A percentile compares a stretch with the other conserved stretches of the same genome.
These are phyloP conservation scores for Brettanomyces naardenensis DNA, from an alignment of 805 yeast species.

Conservation along the genomic window DNA sequence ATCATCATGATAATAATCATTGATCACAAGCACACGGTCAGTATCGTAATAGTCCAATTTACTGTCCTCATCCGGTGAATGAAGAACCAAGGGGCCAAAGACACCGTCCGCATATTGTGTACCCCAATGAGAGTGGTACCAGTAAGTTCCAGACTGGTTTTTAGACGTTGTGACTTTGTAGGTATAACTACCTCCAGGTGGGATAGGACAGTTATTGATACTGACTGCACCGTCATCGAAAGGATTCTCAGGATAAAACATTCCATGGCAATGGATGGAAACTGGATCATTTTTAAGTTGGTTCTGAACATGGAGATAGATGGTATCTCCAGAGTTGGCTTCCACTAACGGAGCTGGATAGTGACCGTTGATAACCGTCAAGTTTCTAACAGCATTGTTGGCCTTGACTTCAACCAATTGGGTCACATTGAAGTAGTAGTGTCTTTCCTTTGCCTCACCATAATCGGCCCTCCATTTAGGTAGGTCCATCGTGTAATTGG, in stretches of 20 bases:
- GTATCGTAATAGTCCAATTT: conserved; percentile 35
- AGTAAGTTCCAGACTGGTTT: conserved; percentile 16
- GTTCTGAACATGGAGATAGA: conserved; percentile 13
- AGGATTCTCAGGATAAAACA: conserved; percentile 13
- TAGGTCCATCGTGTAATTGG: conserved; percentile 9
- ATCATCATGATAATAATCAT: conserved; percentile 43
- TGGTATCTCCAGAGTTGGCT: conserved; percentile 15
- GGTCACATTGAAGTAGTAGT: conserved; percentile 10
- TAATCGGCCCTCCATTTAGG: conserved; percentile 8
- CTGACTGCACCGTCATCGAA: conserved; percentile 17
- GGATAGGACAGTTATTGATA: conserved; percentile 15
- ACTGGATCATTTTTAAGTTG: conserved; percentile 11
- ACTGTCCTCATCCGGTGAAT: conserved; percentile 12
- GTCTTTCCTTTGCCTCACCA: conserved; percentile 8
- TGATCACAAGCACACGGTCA: conserved; percentile 33
- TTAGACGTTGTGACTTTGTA: conserved; percentile 13
- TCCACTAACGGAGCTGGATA: conserved; percentile 19
- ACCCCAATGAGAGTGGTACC: conserved; percentile 20
- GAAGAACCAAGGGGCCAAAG: conserved; percentile 15
- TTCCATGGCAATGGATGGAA: conserved; percentile 18
- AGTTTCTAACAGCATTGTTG: conserved; percentile 7
- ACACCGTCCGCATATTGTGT: conserved; percentile 20
- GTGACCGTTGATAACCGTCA: conserved; percentile 15
- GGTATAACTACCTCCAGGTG: conserved; percentile 10
- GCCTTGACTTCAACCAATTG: background rate